phyloP scores from a whole-genome alignment of 306 rosid species.

The Fragaria nilgerrensis region DNA sequence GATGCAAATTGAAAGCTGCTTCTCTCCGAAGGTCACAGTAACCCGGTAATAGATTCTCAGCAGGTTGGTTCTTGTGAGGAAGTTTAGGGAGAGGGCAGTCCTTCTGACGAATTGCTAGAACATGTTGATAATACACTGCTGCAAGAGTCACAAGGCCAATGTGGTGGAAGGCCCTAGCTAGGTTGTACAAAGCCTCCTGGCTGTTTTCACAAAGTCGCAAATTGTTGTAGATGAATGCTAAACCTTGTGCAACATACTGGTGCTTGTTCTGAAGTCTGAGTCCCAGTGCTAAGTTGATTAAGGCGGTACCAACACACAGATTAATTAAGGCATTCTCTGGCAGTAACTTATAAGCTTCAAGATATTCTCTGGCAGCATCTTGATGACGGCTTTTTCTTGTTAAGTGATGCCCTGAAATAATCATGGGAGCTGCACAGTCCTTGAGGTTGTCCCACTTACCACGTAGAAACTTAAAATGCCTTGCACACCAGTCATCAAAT shows the following conservation, averaged over 20 bases:
- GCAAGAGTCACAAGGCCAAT: too few species aligned
- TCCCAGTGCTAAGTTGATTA: too few species aligned
- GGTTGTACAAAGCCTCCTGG: too few species aligned
- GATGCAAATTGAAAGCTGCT: slow-evolving; percentile 84
- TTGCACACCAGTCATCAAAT: slow-evolving; percentile 73
- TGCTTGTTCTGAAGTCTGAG: too few species aligned
- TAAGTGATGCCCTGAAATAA: slow-evolving; percentile 76
- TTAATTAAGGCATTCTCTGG: too few species aligned
- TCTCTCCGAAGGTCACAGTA: slow-evolving; percentile 81
- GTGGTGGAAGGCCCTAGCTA: too few species aligned
- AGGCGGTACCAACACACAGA: too few species aligned
- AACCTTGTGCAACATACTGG: too few species aligned
- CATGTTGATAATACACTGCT: slow-evolving; percentile 57
- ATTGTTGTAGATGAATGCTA: too few species aligned
- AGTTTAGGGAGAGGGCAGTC: slow-evolving; percentile 70
- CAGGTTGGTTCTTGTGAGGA: slow-evolving; percentile 46
- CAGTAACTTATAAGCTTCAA: too few species aligned
- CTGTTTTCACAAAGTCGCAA: too few species aligned
- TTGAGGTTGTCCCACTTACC: slow-evolving; percentile 51
- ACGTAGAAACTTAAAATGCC: slow-evolving; percentile 67
- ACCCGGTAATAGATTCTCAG: slow-evolving; percentile 44
- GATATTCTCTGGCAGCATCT: too few species aligned
- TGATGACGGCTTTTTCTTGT: slow-evolving; percentile 56
- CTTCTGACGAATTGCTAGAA: slow-evolving; percentile 53
- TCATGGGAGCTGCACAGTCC: slow-evolving; percentile 77